These are phyloP conservation scores for Suillus lakei DNA, from an alignment of 768 basidiomycete genomes.

Conservation along the genomic window DNA sequence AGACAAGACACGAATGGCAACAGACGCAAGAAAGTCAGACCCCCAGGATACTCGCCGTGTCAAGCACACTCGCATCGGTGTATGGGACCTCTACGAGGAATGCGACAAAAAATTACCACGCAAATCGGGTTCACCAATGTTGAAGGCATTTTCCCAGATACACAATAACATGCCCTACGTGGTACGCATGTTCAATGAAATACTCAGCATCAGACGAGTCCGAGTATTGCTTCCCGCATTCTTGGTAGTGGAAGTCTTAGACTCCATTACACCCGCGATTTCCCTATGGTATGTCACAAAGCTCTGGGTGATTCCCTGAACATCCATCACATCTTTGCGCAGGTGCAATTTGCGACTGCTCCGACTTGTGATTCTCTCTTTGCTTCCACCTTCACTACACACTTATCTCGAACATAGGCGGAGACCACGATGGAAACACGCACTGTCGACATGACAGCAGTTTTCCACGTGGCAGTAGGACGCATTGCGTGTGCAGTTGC, in stretches of 20 bases:
- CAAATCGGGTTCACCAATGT: constrained; percentile 45
- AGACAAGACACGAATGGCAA: constrained; percentile 11
- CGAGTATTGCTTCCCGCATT: constrained; percentile 54
- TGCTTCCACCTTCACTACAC: constrained; percentile 10
- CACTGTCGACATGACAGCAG: constrained; percentile 57
- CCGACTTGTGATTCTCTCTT: constrained; percentile 50
- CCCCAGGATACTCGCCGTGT: constrained; percentile 46
- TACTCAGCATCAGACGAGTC: constrained; percentile 56
- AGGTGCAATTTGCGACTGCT: constrained; percentile 74
- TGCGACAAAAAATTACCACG: constrained; percentile 41
- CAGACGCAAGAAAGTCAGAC: constrained; percentile 33
- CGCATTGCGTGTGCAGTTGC: constrained; percentile 55
- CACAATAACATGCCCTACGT: constrained; percentile 59
- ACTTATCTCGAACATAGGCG: constrained; percentile 45
- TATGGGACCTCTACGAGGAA: constrained; percentile 82
- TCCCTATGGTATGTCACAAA: constrained; percentile 54
- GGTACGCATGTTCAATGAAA: constrained; percentile 67
- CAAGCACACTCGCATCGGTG: constrained; percentile 64
- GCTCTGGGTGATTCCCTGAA: not conserved
- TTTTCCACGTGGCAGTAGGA: constrained; percentile 59
- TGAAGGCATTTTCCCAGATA: constrained; percentile 53
- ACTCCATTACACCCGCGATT: constrained; percentile 63
- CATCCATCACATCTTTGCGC: not conserved
- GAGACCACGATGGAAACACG: constrained; percentile 69
- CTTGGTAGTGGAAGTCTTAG: constrained; percentile 44